Percentiles rank a stretch among this genome's conserved stretches.
Evolutionary conservation across 2,329 filamentous ascomycete genomes (phyloP).

Genomic region (Colletotrichum sojae): DNA sequence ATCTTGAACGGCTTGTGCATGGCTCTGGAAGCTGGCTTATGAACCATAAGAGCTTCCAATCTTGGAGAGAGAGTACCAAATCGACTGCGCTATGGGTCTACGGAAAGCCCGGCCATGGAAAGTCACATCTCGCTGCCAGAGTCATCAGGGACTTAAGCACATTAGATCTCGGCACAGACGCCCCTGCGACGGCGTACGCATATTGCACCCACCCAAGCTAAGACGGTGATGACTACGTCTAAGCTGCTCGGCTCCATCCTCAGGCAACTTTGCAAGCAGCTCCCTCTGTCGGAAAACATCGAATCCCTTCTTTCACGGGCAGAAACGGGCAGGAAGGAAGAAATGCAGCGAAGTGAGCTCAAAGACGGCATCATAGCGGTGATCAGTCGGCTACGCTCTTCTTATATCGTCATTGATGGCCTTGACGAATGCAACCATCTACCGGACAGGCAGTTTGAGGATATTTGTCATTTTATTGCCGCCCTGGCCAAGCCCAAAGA

Average conservation of each 20-base stretch:
- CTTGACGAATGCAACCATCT: slow-evolving; percentile 23
- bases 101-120: slow-evolving; percentile 18
- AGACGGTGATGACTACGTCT: slow-evolving; percentile 11
- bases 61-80: background rate
- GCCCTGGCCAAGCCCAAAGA: background rate
- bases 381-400: background rate
- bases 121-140: slow-evolving; percentile 11
- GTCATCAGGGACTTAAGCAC: slow-evolving; percentile 5
- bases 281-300: slow-evolving; percentile 1
- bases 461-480: slow-evolving; percentile 9
- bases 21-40: slow-evolving; percentile 5
- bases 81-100: slow-evolving; percentile 14
- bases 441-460: slow-evolving; percentile 4
- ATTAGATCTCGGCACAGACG: background rate
- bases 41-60: background rate
- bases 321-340: slow-evolving; percentile 1
- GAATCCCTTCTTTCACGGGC: background rate
- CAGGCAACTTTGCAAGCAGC: slow-evolving; percentile 5
- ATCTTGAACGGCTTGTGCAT: background rate
- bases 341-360: slow-evolving; percentile 4
- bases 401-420: slow-evolving; percentile 21
- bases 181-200: background rate
- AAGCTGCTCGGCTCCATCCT: slow-evolving; percentile 16
- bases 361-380: slow-evolving; percentile 9
- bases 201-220: slow-evolving; percentile 25